Percentiles rank a stretch among this genome's conserved stretches.
Conservation (phyloP, 305 asterid species). For the Salvia sclarea region DNA sequence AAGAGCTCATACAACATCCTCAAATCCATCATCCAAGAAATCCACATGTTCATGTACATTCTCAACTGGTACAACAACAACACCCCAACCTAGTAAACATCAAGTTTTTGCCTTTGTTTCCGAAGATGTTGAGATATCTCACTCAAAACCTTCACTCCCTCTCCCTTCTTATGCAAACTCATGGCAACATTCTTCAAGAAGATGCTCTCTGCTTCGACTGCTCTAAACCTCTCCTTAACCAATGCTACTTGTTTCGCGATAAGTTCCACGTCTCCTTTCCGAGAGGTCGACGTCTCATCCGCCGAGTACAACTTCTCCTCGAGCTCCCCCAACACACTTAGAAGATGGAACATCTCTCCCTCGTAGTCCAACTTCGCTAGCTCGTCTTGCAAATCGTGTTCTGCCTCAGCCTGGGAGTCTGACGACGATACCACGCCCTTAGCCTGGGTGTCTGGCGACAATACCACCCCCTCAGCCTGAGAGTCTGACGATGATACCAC, state of each 20-base stretch:
- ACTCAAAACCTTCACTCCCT: slow-evolving; percentile 66
- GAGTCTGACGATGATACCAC: too few species aligned
- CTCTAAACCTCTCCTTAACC: slow-evolving; percentile 68
- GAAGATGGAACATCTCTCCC: slow-evolving; percentile 54
- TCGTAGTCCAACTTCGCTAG: slow-evolving; percentile 48
- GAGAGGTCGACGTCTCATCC: slow-evolving; percentile 30
- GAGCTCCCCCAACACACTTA: slow-evolving; percentile 50
- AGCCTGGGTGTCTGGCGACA: too few species aligned
- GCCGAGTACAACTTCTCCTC: slow-evolving; percentile 39
- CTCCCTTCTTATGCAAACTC: slow-evolving; percentile 68
- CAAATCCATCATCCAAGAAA: too few species aligned
- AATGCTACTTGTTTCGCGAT: slow-evolving; percentile 59
- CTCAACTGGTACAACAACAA: too few species aligned
- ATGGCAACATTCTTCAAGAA: slow-evolving; percentile 82
- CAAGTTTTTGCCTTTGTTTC: slow-evolving; percentile 27
- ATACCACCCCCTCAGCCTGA: too few species aligned
- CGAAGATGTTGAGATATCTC: slow-evolving; percentile 85
- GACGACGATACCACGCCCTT: too few species aligned
- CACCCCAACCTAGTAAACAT: too few species aligned
- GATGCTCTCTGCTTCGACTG: slow-evolving; percentile 82
- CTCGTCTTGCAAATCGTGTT: background rate
- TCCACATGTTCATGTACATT: too few species aligned
- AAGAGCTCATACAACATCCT: background rate
- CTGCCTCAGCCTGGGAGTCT: too few species aligned
- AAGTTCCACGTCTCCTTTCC: slow-evolving; percentile 33